These are phyloP conservation scores for Nakazawaea pomicola DNA, from an alignment of 805 yeast genomes.

Conservation along the genomic window DNA sequence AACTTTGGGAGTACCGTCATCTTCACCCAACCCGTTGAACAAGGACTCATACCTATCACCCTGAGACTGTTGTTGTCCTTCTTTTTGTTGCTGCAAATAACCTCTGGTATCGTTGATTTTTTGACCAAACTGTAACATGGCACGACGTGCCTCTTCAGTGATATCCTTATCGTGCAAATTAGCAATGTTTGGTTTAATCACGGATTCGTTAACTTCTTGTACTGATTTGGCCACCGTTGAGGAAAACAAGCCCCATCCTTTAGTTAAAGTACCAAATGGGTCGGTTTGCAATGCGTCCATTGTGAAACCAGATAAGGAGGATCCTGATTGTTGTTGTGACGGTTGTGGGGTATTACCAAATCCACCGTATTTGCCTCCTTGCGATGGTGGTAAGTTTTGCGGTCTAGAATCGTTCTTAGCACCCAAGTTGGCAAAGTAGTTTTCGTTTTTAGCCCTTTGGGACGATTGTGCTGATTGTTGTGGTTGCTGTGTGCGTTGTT, in stretches of 20 bases:
- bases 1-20: conserved; percentile 33
- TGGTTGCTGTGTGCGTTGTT: conserved; percentile 30
- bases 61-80: too few relatives aligned
- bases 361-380: conserved; percentile 91
- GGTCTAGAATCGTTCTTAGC: conserved; percentile 68
- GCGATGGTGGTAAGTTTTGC: conserved; percentile 78
- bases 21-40: conserved; percentile 51
- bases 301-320: conserved; percentile 52
- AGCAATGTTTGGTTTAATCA: conserved; percentile 86
- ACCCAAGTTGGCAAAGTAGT: conserved; percentile 79
- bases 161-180: conserved; percentile 77
- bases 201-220: conserved; percentile 79
- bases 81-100: conserved; percentile 40
- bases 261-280: conserved; percentile 84
- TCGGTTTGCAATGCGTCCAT: conserved; percentile 70
- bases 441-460: conserved; percentile 64
- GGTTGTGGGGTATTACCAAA: conserved; percentile 80
- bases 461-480: conserved; percentile 17
- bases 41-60: conserved; percentile 45
- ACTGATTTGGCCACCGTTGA: conserved; percentile 80
- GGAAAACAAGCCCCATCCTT: conserved; percentile 93
- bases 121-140: conserved; percentile 96
- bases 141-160: conserved; percentile 77
- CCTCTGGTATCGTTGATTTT: conserved; percentile 85
- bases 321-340: conserved; percentile 22